These are phyloP conservation scores for Cladosporium sp. DNA, from an alignment of 2,329 filamentous ascomycete species.

Conservation along the genomic window DNA sequence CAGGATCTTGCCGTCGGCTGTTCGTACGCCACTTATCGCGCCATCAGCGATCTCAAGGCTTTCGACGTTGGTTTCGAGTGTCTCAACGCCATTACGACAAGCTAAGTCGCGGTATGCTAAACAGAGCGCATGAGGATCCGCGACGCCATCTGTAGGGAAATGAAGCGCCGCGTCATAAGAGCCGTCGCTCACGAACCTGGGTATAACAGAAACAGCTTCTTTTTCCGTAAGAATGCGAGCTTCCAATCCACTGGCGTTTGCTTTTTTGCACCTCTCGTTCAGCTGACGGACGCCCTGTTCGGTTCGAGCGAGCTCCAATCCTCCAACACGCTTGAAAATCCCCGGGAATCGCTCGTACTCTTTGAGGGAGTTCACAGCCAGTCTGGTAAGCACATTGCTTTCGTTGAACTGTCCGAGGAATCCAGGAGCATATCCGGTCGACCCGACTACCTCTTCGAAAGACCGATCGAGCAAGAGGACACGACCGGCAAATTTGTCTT, in stretches of 20 bases:
- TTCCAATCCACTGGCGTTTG: neutral
- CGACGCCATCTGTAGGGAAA: conserved; percentile 20
- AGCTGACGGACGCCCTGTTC: conserved; percentile 2
- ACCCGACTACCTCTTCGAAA: conserved; percentile 31
- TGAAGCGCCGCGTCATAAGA: conserved; percentile 7
- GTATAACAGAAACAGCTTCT: neutral
- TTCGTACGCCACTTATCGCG: neutral
- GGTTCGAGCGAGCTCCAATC: conserved; percentile 16
- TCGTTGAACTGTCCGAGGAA: conserved; percentile 41
- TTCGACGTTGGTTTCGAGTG: neutral
- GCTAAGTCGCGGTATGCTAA: conserved; percentile 5
- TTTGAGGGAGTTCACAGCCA: conserved; percentile 31
- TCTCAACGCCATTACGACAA: neutral
- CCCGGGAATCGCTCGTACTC: conserved; percentile 12
- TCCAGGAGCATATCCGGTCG: conserved; percentile 39
- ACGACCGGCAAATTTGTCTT: conserved; percentile 21
- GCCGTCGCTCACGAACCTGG: neutral
- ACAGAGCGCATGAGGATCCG: conserved; percentile 18
- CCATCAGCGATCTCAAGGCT: neutral
- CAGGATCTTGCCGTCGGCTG: neutral
- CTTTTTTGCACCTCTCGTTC: neutral
- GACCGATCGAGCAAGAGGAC: conserved; percentile 25
- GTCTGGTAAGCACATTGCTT: conserved; percentile 33
- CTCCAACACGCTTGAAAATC: conserved; percentile 16
- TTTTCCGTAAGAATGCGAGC: neutral